phyloP scores from a whole-genome alignment of 1,284 basidiomycete species.

The Apiotrichum akiyoshidainum region DNA sequence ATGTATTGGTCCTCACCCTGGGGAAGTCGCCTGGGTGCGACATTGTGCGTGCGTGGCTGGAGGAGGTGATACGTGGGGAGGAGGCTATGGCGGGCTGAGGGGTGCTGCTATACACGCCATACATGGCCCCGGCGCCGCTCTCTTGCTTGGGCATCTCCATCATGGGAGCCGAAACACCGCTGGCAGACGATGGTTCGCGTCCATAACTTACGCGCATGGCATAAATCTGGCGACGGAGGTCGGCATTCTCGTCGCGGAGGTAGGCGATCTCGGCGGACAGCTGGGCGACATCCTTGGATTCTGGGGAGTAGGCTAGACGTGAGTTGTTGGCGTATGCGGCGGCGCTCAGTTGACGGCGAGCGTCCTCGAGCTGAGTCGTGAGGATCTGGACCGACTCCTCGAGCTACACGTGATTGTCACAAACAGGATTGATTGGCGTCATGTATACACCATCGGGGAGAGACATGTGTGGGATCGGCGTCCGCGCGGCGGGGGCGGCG shows the following conservation, averaged over 20 bases:
- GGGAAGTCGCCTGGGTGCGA: constrained; percentile 24
- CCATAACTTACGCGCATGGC: constrained; percentile 24
- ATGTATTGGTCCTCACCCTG: constrained; percentile 13
- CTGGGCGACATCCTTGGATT: constrained; percentile 35
- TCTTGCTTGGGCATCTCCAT: constrained; percentile 9
- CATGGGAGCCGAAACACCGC: constrained; percentile 2
- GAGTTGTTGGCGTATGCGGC: constrained; percentile 26
- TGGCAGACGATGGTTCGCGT: constrained; percentile 3
- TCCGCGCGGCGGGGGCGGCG: no score
- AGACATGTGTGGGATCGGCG: neutral
- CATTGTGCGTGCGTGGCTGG: constrained; percentile 22
- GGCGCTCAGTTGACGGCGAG: constrained; percentile 39
- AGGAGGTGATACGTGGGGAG: constrained; percentile 13
- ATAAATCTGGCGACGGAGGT: constrained; percentile 42
- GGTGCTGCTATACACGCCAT: constrained; percentile 14
- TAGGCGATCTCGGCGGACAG: constrained; percentile 41
- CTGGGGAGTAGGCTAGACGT: constrained; percentile 26
- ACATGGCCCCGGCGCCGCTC: constrained; percentile 9
- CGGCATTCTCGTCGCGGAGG: constrained; percentile 44
- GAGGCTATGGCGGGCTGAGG: constrained; percentile 14
- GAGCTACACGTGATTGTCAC: constrained; percentile 23
- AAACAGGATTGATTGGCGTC: neutral
- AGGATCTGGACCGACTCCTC: constrained; percentile 42
- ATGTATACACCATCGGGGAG: constrained; percentile 1
- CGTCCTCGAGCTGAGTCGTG: constrained; percentile 42